Evolutionary conservation across 2,329 filamentous ascomycete genomes (phyloP), one percentile per base, ranked within the genome.

Genomic region (Cercospora berteroae): DNA sequence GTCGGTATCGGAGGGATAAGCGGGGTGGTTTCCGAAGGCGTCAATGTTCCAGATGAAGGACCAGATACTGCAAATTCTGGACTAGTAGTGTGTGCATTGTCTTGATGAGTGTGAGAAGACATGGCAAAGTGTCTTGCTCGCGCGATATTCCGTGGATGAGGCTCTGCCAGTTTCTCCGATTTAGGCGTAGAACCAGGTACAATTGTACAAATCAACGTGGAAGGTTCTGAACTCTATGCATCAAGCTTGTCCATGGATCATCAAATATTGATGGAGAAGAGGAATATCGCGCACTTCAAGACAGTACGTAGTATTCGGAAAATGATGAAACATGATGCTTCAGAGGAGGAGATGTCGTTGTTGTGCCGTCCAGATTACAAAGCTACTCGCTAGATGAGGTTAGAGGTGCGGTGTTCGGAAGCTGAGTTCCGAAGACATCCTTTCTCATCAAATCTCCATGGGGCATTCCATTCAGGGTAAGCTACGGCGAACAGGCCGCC

Each of bases 1-100:
- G 62, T 64, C 12, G 31, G 29, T 25, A 20, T 6, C 1, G 62
- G 42, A 33, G 59, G 27, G 6, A 63, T 59, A n/a, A 67, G 36
- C 1, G 55, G 68, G 5, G 58, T 62, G 6, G 50, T 52, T 8
- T 64, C 66, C 4, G 33, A 27, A 13, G 60, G 60, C 9, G 60
- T 60, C 3, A 57, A 55, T 52, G 39, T 23, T 23, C 29, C 39
- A 13, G 65, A 64, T 5, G 55, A 64, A 16, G 56, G 44, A 3
- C 25, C 36, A 29, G 31, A 63, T 60, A 8, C 31, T 13, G 56
- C 27, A 20, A 31, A 6, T 6, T 8, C 20, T 55, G 23, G 48
- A 4, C 6, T 23, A 55, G 23, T 13, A 5, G 9, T 9, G 4
- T 13, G 48, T 9, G 4, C 5, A 27, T 55, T 4, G 4, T n/a